These are phyloP conservation scores for Ananas comosus DNA, from an alignment of 176 grass and related monocot genomes.

Conservation along the genomic window DNA sequence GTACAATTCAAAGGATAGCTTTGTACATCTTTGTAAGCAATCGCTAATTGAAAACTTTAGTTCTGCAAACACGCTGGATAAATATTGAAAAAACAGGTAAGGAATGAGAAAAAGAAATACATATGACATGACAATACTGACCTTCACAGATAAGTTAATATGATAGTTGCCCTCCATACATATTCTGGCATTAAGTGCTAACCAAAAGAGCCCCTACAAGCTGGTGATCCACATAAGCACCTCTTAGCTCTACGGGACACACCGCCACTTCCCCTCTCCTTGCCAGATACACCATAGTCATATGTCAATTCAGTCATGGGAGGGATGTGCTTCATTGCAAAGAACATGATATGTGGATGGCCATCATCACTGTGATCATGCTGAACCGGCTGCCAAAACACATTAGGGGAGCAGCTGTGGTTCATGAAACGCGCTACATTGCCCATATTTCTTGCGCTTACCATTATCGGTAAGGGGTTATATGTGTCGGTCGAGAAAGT, in stretches of 20 bases:
- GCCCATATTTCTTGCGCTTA: conserved; percentile 74
- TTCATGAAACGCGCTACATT: conserved; percentile 87
- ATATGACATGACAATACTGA: not conserved
- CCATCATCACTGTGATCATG: conserved; percentile 65
- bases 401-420: conserved; percentile 74
- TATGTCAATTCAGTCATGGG: conserved; percentile 88
- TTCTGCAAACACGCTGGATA: not conserved
- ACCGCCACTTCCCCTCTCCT: not conserved
- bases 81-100: not conserved
- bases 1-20: too few species aligned
- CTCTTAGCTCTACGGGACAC: conserved; percentile 25
- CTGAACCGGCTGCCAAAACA: conserved; percentile 82
- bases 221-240: conserved; percentile 35
- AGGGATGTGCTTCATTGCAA: conserved; percentile 89
- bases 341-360: conserved; percentile 85
- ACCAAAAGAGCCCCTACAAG: conserved; percentile 35
- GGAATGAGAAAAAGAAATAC: not conserved
- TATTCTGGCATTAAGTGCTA: not conserved
- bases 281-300: conserved; percentile 51
- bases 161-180: not conserved
- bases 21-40: not conserved
- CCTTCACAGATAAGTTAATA: conserved; percentile 5
- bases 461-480: conserved; percentile 55
- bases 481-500: conserved; percentile 37
- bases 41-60: not conserved